phyloP scores from a whole-genome alignment of 306 rosid species.

The cucumber (Cucumis sativus) region DNA sequence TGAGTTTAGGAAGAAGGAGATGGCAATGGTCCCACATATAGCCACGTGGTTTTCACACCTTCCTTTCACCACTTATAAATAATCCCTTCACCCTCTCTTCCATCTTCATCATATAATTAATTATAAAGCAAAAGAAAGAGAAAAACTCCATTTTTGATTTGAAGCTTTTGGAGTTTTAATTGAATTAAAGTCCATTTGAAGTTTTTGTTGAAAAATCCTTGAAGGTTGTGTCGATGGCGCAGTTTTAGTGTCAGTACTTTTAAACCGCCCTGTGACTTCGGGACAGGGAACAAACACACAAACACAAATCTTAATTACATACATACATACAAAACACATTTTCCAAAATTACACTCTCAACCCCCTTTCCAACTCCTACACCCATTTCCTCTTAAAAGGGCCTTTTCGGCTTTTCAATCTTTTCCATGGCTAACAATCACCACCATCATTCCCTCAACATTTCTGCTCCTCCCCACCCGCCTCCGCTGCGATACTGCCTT shows the following conservation, averaged over 20 bases:
- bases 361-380: background rate
- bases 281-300: background rate
- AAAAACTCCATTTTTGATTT: background rate
- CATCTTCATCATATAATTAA: background rate
- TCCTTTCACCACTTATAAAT: background rate
- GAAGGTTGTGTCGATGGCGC: background rate
- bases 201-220: background rate
- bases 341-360: background rate
- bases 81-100: background rate
- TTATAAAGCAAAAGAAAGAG: too few species aligned
- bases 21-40: background rate
- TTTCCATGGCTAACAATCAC: background rate
- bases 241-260: background rate
- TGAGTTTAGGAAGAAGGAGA: background rate
- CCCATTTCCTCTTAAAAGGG: background rate
- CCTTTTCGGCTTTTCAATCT: background rate
- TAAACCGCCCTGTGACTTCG: background rate
- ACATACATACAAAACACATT: background rate
- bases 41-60: background rate
- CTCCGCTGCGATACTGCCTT: background rate
- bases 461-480: background rate
- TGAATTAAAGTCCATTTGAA: too few species aligned
- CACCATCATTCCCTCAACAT: constrained; percentile 4
- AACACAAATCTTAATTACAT: too few species aligned
- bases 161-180: too few species aligned